Percentiles rank a stretch among this genome's conserved stretches.
These are phyloP conservation scores for Epichloe sp. DNA, from an alignment of 2,329 filamentous ascomycete species.

Conservation along the genomic window DNA sequence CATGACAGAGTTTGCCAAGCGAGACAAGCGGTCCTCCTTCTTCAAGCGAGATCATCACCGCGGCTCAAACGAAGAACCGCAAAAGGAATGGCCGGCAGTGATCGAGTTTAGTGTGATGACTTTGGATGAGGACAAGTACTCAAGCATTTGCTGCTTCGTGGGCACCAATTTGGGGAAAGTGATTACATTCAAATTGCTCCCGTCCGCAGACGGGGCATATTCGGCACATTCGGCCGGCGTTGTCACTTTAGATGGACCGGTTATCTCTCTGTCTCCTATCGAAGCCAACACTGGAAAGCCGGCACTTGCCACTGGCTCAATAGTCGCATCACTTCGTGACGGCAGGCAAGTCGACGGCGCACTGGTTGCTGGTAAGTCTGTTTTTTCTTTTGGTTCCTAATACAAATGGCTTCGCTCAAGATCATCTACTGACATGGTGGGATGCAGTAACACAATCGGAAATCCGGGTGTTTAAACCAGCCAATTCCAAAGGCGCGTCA, in stretches of 20 bases:
- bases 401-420: neutral
- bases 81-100: constrained; percentile 61
- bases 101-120: constrained; percentile 93
- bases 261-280: constrained; percentile 71
- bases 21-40: constrained; percentile 66
- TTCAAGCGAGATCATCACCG: constrained; percentile 28
- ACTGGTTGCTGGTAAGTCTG: constrained; percentile 53
- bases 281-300: constrained; percentile 62
- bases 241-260: constrained; percentile 48
- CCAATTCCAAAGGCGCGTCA: constrained; percentile 76
- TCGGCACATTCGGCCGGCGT: constrained; percentile 58
- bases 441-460: constrained; percentile 50
- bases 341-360: constrained; percentile 68
- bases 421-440: neutral
- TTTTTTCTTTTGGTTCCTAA: neutral
- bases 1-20: constrained; percentile 59
- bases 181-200: constrained; percentile 81
- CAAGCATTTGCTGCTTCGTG: constrained; percentile 83
- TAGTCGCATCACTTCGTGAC: constrained; percentile 63
- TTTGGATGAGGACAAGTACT: constrained; percentile 86
- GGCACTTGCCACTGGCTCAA: constrained; percentile 60
- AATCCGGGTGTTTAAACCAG: constrained; percentile 78
- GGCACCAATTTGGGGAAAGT: constrained; percentile 78
- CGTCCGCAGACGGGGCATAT: constrained; percentile 55
- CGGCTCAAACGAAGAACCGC: constrained; percentile 21